Base-by-base conservation (phyloP, 2,329 filamentous ascomycete species). In the Alternaria incomplexa region DNA sequence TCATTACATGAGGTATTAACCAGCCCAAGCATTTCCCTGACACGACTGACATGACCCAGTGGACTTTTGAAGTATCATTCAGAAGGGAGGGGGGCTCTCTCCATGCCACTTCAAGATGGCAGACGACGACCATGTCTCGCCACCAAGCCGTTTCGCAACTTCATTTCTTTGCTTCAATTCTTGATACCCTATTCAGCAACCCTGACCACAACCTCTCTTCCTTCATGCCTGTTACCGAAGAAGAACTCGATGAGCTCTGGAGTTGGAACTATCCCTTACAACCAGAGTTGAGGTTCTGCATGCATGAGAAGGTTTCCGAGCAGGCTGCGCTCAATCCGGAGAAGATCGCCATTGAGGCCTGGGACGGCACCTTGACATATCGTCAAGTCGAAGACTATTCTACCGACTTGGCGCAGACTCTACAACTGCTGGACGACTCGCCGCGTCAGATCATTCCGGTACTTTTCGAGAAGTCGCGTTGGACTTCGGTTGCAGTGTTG, bases 211-310 rank as follows among this genome's bases (percentile, higher is more conserved):
- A 63, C 0, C 60, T 75, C 15, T 59, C 68, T 3, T n/a, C 57
- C 17, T 58, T 78, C 36, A 52, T 67, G 8, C 59, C 63, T 4
- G 69, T 74, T 22, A 72, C 61, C 7, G 57, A 68, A 75, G 74
- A 73, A n/a, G 84, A 85, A 58, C 68, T 84, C 5, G 69, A 80
- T 15, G 73, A 82, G 22, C 79, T 86, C 46, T 86, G 85, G 84
- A 70, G 71, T 4, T 85, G 83, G 82, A 86, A 85, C 48, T 73
- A 82, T 26, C 62, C 76, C 3, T 63, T 85, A 3, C 83, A 83
- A 20, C 80, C 82, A 3, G 77, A 78, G 1, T 76, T 81, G 56
- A 73, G 79, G 36, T 80, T 78, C 43, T 85, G 83, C 69, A 84
- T 84, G 77, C 83, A 86, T 63, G 81, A 84, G 1, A 77, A 84